Percentiles rank a stretch among this genome's conserved stretches.
phyloP scores from a whole-genome alignment of 225 moss, liverwort and hornwort genomes.

The Polytrichum formosum region DNA sequence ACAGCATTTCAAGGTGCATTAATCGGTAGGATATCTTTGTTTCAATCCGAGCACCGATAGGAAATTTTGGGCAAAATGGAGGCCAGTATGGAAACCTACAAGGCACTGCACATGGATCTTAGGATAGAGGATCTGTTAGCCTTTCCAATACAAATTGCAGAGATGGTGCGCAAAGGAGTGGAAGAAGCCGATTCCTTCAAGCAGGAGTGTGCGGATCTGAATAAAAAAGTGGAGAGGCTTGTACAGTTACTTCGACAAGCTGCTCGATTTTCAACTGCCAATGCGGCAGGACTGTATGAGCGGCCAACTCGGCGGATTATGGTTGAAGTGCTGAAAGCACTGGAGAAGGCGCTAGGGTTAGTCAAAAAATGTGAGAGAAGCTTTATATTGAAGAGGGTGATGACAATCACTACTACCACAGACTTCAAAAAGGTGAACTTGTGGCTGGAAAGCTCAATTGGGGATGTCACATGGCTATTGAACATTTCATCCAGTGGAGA shows the following conservation, averaged over 20 bases:
- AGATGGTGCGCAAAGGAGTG: conserved; percentile 24
- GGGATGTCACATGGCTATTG: conserved; percentile 57
- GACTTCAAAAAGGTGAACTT: conserved; percentile 54
- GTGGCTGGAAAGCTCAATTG: conserved; percentile 47
- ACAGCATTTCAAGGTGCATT: too few relatives aligned
- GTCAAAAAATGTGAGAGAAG: conserved; percentile 60
- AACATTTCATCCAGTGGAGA: conserved; percentile 58
- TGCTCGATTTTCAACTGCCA: conserved; percentile 38
- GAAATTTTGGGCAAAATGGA: conserved; percentile 8
- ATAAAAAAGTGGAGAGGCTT: conserved; percentile 52
- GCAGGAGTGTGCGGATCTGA: conserved; percentile 70
- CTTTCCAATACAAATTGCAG: conserved; percentile 22
- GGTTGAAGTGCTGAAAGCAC: conserved; percentile 46
- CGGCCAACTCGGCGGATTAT: conserved; percentile 56
- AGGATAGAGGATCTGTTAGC: conserved; percentile 18
- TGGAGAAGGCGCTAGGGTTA: conserved; percentile 43
- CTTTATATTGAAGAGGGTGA: conserved; percentile 55
- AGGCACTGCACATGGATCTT: conserved; percentile 5
- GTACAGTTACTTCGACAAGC: conserved; percentile 54
- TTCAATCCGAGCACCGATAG: not conserved
- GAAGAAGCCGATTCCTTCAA: conserved; percentile 56
- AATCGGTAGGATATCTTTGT: too few relatives aligned
- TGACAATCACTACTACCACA: conserved; percentile 52
- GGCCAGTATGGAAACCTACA: conserved; percentile 14
- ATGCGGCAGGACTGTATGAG: conserved; percentile 32